Percentiles rank a stretch among this genome's conserved stretches.
Conservation (phyloP, 73 alveolate species). For the Halteria grandinella region DNA sequence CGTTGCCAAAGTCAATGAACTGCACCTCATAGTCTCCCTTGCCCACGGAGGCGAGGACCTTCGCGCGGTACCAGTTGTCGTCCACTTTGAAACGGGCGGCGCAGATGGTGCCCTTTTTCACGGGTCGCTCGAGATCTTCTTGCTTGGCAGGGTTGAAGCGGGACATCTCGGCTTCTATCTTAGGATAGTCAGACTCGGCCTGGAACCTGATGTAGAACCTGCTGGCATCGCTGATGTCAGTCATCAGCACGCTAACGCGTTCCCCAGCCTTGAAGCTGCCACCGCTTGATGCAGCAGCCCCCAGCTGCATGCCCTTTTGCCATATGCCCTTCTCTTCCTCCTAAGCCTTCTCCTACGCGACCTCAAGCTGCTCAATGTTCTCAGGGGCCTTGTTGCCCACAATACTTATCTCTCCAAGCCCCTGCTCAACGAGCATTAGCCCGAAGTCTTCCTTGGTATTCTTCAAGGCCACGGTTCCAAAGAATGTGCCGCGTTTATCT, state of each 20-base stretch:
- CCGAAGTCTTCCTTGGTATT: conserved; percentile 80
- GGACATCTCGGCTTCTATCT: conserved; percentile 73
- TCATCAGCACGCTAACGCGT: conserved; percentile 69
- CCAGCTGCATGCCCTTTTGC: conserved; percentile 26
- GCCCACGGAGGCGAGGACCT: conserved; percentile 71
- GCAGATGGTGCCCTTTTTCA: conserved; percentile 88
- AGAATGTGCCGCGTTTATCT: conserved; percentile 93
- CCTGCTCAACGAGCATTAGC: conserved; percentile 73
- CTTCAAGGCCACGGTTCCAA: conserved; percentile 76
- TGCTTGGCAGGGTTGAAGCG: conserved; percentile 70
- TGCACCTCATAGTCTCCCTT: conserved; percentile 82
- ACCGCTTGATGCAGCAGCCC: background rate
- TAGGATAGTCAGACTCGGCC: conserved; percentile 68
- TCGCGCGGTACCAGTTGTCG: conserved; percentile 91
- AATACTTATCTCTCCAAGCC: conserved; percentile 72
- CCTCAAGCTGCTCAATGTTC: conserved; percentile 58
- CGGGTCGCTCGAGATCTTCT: conserved; percentile 78
- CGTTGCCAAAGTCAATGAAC: conserved; percentile 94
- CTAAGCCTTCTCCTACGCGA: conserved; percentile 54
- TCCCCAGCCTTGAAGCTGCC: conserved; percentile 30
- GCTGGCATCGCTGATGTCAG: conserved; percentile 84
- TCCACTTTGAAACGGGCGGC: conserved; percentile 94
- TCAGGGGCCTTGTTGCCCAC: conserved; percentile 49
- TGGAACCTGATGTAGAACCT: conserved; percentile 76
- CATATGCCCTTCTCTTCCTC: conserved; percentile 56